These are phyloP conservation scores for Neoboletus brunneissimus DNA, from an alignment of 768 basidiomycete genomes.

Conservation along the genomic window DNA sequence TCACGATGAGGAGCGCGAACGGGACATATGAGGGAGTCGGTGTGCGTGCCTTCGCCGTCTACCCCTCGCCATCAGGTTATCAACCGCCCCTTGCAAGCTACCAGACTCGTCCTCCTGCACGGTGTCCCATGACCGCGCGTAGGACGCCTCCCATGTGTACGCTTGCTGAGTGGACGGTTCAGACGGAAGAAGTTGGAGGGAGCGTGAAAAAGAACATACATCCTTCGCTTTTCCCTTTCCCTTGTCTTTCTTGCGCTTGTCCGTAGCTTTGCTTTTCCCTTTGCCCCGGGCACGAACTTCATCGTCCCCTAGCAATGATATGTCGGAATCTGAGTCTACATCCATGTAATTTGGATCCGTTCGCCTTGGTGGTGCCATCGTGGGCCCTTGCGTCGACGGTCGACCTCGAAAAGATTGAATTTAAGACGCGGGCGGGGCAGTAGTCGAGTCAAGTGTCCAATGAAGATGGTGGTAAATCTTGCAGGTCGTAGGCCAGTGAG, in stretches of 20 bases:
- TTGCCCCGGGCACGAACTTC: conserved; percentile 51
- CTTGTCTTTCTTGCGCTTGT: conserved; percentile 54
- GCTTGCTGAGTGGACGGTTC: conserved; percentile 50
- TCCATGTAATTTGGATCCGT: conserved; percentile 43
- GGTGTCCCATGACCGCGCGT: conserved; percentile 93
- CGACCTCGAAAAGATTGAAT: background rate
- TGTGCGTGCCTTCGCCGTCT: conserved; percentile 70
- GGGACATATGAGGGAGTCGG: conserved; percentile 1
- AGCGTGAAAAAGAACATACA: conserved; percentile 14
- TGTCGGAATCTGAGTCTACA: conserved; percentile 70
- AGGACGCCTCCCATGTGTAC: conserved; percentile 96
- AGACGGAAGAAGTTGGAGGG: background rate
- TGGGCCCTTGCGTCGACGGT: background rate
- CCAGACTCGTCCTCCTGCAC: conserved; percentile 96
- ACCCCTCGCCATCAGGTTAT: conserved; percentile 83
- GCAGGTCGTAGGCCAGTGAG: background rate
- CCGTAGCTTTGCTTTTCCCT: conserved; percentile 51
- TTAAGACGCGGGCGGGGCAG: background rate
- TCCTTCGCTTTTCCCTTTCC: conserved; percentile 39
- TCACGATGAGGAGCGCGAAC: conserved; percentile 5
- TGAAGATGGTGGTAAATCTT: no score
- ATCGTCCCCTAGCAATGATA: conserved; percentile 55
- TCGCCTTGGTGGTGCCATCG: conserved; percentile 28
- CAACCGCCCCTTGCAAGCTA: conserved; percentile 85
- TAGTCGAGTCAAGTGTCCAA: background rate